Evolutionary conservation across 345 rosid genomes (phyloP).

Genomic region (Lepidium didymum): DNA sequence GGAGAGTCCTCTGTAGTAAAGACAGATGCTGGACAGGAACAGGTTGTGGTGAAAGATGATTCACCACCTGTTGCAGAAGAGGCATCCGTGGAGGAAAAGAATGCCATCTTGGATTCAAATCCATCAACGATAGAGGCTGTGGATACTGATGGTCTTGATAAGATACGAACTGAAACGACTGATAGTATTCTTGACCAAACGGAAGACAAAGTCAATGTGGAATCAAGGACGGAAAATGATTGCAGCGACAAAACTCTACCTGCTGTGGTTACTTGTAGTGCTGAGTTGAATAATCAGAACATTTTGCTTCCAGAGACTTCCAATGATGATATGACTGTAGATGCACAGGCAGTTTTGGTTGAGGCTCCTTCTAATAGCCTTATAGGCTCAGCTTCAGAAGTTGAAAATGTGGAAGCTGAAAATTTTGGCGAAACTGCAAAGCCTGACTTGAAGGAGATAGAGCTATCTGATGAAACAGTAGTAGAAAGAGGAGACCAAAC

Average conservation of each 20-base stretch:
- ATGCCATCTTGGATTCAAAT: constrained; percentile 28
- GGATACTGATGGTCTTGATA: constrained; percentile 23
- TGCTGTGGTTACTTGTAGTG: constrained; percentile 18
- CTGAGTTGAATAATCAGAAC: constrained; percentile 28
- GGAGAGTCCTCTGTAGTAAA: constrained; percentile 30
- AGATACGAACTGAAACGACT: constrained; percentile 19
- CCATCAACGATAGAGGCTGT: constrained; percentile 20
- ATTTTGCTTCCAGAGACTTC: constrained; percentile 4
- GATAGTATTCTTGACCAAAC: constrained; percentile 30
- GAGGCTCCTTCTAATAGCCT: constrained; percentile 20
- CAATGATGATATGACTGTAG: constrained; percentile 15
- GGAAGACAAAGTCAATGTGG: constrained; percentile 28
- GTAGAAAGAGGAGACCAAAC: constrained; percentile 34
- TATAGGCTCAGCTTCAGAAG: constrained; percentile 8
- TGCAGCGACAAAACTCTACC: constrained; percentile 9
- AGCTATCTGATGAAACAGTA: constrained; percentile 23
- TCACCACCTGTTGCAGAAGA: constrained; percentile 30
- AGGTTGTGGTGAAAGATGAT: constrained; percentile 33
- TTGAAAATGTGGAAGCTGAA: constrained; percentile 27
- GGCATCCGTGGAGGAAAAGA: constrained; percentile 30
- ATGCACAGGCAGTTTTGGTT: constrained; percentile 19
- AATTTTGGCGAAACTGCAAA: constrained; percentile 15
- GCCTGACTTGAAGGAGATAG: constrained; percentile 19
- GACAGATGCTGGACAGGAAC: constrained; percentile 35
- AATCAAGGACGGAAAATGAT: constrained; percentile 37